Evolutionary conservation across 139 green algal species (phyloP), one percentile per base, ranked within the genome.

Genomic region (Pleodorina starrii): DNA sequence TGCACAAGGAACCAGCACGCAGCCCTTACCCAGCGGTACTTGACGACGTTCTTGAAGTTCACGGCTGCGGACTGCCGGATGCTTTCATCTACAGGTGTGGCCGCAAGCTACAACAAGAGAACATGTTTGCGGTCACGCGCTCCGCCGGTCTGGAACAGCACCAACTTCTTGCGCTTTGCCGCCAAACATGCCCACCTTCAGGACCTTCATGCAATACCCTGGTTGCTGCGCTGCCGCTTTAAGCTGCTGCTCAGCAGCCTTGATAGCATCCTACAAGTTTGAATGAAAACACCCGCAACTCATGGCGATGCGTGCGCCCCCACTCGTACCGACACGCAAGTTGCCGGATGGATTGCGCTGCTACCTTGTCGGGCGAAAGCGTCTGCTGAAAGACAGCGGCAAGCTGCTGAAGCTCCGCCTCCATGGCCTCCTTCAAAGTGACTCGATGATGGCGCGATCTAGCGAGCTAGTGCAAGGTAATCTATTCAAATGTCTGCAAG

Each of bases 41-140:
- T 99, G 57, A 99, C 92, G 40, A 94, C 87, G 91, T 99, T 99
- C 78, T 99, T 99, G 91, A 99, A 99, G 90, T 96, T 97, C 32
- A 99, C 97, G 19, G 98, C 96, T 2, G 97, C 98, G 7, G 97
- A 95, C 77, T 98, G 96, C 5, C 97, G 93, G 38, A 99, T 93
- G 66, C 97, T 93, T 35, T 94, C 83, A 11, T 94, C 91, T 32
- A 97, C 63, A 17, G 96, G 94, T 17, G 90, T 82, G 1, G 92
- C 89, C 42, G 97, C 92, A 6, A 99, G 74, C 94, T 98, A 94
- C 91, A 80, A 35, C 27, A 38, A 77, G 14, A 2, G 16, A 11
- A 44, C 68, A 44, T 10, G 35, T 21, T 73, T 73, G 63, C n/a
- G 68, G 35, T 76, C 36, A 76, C 35, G 4, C 63, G 35, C 21